These are phyloP conservation scores for Exserohilum turcica DNA, from an alignment of 2,329 filamentous ascomycete species.

Conservation along the genomic window DNA sequence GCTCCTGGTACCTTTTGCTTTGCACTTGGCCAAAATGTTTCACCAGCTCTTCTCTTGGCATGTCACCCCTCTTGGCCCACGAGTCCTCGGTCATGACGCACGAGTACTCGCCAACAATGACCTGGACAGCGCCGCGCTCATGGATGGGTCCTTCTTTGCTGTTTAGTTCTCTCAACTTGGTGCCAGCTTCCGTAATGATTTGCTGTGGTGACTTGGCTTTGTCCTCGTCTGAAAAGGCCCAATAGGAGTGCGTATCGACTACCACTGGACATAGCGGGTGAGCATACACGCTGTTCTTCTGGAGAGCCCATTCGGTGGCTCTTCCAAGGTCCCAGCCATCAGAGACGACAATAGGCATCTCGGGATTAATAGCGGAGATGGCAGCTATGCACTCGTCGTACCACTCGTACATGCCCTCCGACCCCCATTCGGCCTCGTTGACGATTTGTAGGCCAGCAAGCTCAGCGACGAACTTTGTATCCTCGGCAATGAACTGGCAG, in stretches of 20 bases:
- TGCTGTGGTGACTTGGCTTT: conserved; percentile 58
- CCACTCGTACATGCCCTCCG: conserved; percentile 61
- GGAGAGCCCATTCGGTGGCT: conserved; percentile 53
- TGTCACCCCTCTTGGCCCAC: conserved; percentile 48
- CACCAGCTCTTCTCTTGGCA: conserved; percentile 48
- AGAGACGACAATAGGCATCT: conserved; percentile 62
- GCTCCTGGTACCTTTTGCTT: conserved; percentile 55
- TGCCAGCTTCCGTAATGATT: conserved; percentile 54
- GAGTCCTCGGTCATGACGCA: conserved; percentile 60
- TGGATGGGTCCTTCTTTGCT: conserved; percentile 55
- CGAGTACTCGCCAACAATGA: conserved; percentile 64
- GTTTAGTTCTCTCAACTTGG: conserved; percentile 54
- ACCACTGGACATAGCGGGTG: conserved; percentile 54
- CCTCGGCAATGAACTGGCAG: conserved; percentile 57
- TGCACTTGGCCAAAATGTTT: conserved; percentile 57
- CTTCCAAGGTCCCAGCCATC: conserved; percentile 61
- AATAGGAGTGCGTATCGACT: conserved; percentile 65
- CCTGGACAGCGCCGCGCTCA: conserved; percentile 57
- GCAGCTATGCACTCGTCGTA: conserved; percentile 59
- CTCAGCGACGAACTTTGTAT: conserved; percentile 51
- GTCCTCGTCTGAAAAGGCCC: conserved; percentile 61
- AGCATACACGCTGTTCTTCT: conserved; percentile 47
- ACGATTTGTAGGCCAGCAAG: conserved; percentile 63
- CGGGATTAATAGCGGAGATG: conserved; percentile 55
- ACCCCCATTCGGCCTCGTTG: conserved; percentile 60